Evolutionary conservation across 2,329 filamentous ascomycete genomes (phyloP).

Genomic region (Berkeleyomyces rouxiae): DNA sequence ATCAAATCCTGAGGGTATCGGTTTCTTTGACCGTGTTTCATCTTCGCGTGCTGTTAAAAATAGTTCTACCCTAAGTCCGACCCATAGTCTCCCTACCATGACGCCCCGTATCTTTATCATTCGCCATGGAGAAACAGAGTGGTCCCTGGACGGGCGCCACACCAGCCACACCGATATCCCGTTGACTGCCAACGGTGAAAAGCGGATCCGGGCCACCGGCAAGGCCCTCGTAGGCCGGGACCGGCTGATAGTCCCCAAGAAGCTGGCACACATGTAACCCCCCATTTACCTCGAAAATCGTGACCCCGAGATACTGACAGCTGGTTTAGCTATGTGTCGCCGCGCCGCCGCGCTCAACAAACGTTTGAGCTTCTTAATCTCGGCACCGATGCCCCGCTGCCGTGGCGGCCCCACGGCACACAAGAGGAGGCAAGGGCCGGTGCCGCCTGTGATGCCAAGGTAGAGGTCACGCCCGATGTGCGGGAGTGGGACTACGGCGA

Average conservation of each 20-base stretch:
- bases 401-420: slow-evolving; percentile 44
- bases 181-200: slow-evolving; percentile 66
- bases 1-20: too few species aligned
- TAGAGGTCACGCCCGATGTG: slow-evolving; percentile 55
- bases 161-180: slow-evolving; percentile 78
- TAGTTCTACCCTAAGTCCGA: background rate
- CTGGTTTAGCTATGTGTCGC: slow-evolving; percentile 57
- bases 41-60: background rate
- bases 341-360: slow-evolving; percentile 64
- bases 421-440: slow-evolving; percentile 20
- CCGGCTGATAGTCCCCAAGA: slow-evolving; percentile 65
- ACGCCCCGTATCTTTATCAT: slow-evolving; percentile 65
- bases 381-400: slow-evolving; percentile 49
- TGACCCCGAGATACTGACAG: background rate
- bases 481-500: slow-evolving; percentile 79
- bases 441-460: slow-evolving; percentile 38
- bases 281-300: too few species aligned
- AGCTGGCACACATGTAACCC: slow-evolving; percentile 64
- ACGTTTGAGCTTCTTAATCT: slow-evolving; percentile 82
- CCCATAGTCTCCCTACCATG: slow-evolving; percentile 17
- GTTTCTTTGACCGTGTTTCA: background rate
- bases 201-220: slow-evolving; percentile 58
- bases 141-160: slow-evolving; percentile 74
- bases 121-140: slow-evolving; percentile 89
- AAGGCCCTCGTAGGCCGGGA: slow-evolving; percentile 71